Percentiles rank a stretch among this genome's conserved stretches.
Conservation (phyloP, 169 alveolate species). For the Eimeria zaria region DNA sequence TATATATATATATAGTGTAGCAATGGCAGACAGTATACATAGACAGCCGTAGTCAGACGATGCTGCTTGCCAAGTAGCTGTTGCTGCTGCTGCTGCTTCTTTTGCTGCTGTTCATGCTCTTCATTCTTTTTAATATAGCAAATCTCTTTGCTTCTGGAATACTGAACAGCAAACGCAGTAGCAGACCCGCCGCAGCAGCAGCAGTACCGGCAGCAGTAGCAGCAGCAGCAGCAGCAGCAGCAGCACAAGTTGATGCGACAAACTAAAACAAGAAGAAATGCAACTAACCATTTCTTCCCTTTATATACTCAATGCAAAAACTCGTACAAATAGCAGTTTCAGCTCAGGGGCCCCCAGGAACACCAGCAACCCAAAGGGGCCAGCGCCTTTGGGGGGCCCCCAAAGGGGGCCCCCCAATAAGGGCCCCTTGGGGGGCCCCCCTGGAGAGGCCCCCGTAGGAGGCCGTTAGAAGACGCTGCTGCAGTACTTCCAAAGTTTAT, state of each 20-base stretch:
- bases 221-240: neutral
- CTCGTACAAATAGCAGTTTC: neutral
- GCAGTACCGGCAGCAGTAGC: no score
- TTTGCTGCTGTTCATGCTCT: neutral
- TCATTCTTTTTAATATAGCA: neutral
- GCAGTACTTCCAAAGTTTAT: neutral
- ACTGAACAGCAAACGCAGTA: neutral
- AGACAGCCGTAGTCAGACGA: neutral
- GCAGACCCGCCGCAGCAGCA: no score
- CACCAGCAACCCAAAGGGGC: neutral
- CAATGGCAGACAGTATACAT: conserved; percentile 13
- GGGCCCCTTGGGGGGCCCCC: no score
- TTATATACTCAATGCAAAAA: no score
- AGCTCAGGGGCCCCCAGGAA: neutral
- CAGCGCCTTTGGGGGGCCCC: neutral
- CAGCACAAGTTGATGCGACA: no score
- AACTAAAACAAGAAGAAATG: neutral
- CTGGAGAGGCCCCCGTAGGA: neutral
- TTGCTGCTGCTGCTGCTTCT: neutral
- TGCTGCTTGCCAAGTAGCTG: neutral
- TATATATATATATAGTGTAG: neutral
- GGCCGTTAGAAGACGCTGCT: neutral
- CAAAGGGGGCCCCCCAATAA: neutral
- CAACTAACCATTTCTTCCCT: neutral
- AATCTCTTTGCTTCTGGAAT: neutral